Evolutionary conservation across 108 stramenopile species (phyloP), one percentile per base, ranked within the genome.

Genomic region (Asterionellopsis glacialis): DNA sequence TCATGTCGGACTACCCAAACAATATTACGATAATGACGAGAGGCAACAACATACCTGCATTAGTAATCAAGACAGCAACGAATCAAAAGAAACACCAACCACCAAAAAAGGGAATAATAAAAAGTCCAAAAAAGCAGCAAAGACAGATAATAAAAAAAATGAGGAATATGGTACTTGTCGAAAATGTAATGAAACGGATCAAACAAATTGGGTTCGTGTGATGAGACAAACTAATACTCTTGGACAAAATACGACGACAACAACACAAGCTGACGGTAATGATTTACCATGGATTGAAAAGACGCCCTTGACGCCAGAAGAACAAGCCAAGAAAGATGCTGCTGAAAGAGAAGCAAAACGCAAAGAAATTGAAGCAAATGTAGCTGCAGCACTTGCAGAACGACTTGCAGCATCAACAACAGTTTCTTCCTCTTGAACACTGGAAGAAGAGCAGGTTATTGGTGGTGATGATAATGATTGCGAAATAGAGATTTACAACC

Each of bases 271-370:
- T n/a, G 22, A n/a, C 15, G 19, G 19, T 25, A 26, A 11, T 16
- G 44, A 55, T 57, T n/a, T 68, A 9, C 67, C 67, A 13, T 68
- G 67, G 67, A 60, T 68, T 0, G 67, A 68, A 44, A 13, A 18
- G 5, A 15, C 64, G 15, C 25, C 55, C 14, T 19, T 65, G 64
- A 57, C 55, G 0, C 33, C 33, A 2, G 52, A 7, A 41, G 28
- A 63, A 50, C 48, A 61, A 50, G 33, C 18, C 7, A 48, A 23
- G 14, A 22, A 14, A 61, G 23, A 50, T 57, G 57, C 33, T n/a
- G 41, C 38, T 5, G 16, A 61, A 48, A 51, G 38, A 63, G 21
- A 18, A 53, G 52, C 24, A 15, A 52, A 41, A 23, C 25, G 62
- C 7, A 21, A 27, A 14, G 62, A 42, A 6, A 51, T 63, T 12